Evolutionary conservation across 2,329 filamentous ascomycete species (phyloP), one percentile per base, ranked within the genome.

Genomic region (Fusarium sp.): DNA sequence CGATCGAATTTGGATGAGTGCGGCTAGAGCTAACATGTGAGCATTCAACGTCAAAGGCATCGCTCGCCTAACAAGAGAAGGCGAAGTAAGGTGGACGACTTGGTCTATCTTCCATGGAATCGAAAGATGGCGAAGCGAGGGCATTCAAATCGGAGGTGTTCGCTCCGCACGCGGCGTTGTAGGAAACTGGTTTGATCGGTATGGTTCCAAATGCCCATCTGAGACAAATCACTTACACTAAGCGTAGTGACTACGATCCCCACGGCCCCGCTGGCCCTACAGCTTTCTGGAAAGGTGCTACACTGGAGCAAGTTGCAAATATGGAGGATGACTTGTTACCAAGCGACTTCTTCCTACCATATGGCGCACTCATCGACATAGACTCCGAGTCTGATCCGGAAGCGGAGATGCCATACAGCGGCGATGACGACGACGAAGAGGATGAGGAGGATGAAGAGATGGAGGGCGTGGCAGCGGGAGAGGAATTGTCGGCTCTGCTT

Each of bases 141-240:
- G 91, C 10, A 83, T 95, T 7, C 92, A 95, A 77, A 78, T 95
- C 7, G 92, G 92, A 13, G 92, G 92, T 0, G 72, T 88, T 2
- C 80, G 82, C 49, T 90, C 90, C 7, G 88, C 86, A 8, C 84
- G 91, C 9, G 92, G 92, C 2, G 88, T 94, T 0, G 75, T 94
- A 3, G 92, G 92, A 1, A 90, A 88, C 52, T 95, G 92, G 92
- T 95, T 94, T 73, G 91, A 93, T 72, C 90, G 89, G 88, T 90
- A 80, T 64, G 81, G 74, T 26, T 11, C n/a, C 13, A 26, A 11
- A 8, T 26, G 26, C 18, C 22, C 26, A 13, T 8, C 39, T 42
- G 4, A 20, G 8, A n/a, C 8, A 34, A 20, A n/a, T 7, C 5
- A 34, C 61, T 65, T 22, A 65, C 56, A 13, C 8, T n/a, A 13